Evolutionary conservation across 257 asterid genomes (phyloP).

Genomic region (Rhazya stricta): DNA sequence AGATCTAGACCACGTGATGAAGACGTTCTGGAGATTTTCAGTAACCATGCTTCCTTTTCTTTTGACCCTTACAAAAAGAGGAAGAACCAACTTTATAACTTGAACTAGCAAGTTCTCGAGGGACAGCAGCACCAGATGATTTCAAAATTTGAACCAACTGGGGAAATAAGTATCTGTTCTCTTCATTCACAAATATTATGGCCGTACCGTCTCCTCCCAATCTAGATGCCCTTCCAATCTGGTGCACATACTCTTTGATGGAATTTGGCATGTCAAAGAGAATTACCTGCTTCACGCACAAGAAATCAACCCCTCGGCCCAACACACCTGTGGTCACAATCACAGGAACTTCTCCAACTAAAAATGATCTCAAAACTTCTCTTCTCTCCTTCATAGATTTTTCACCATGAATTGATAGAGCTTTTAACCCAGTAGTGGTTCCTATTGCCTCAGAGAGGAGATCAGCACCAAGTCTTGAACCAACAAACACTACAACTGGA

Average conservation of each 20-base stretch:
- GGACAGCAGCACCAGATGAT: constrained; percentile 72
- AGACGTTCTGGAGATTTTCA: constrained; percentile 16
- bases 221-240: constrained; percentile 92
- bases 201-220: constrained; percentile 79
- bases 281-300: constrained; percentile 72
- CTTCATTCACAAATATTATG: constrained; percentile 74
- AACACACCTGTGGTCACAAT: constrained; percentile 90
- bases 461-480: constrained; percentile 84
- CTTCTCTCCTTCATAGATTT: constrained; percentile 90
- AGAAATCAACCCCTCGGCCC: constrained; percentile 80
- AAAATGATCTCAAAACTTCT: constrained; percentile 57
- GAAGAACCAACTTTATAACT: constrained; percentile 29
- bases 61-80: constrained; percentile 38
- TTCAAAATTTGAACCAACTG: constrained; percentile 57
- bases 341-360: constrained; percentile 69
- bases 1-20: not conserved
- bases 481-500: constrained; percentile 86
- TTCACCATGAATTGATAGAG: constrained; percentile 82
- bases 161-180: constrained; percentile 62
- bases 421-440: constrained; percentile 51
- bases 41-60: constrained; percentile 56
- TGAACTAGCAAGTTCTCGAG: constrained; percentile 70
- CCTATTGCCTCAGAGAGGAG: constrained; percentile 80
- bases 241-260: constrained; percentile 83
- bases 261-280: constrained; percentile 93